Percentiles rank a stretch among this genome's conserved stretches.
Evolutionary conservation across 139 green algal species (phyloP).

Genomic region (Closterium sp.): DNA sequence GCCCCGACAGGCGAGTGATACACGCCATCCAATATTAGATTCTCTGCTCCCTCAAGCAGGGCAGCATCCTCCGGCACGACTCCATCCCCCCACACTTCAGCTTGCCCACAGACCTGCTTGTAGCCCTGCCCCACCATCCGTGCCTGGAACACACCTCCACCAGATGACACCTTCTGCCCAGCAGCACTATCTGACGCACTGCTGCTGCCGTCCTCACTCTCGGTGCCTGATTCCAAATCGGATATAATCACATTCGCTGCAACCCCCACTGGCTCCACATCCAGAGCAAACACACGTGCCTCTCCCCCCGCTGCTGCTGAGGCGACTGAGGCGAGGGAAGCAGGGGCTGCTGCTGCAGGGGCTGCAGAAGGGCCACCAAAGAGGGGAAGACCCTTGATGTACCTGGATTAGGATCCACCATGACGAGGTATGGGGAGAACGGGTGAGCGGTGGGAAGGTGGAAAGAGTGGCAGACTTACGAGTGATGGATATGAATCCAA

Average conservation of each 20-base stretch:
- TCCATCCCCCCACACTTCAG: conserved; percentile 54
- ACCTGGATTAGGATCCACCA: neutral
- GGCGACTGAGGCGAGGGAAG: neutral
- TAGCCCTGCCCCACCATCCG: conserved; percentile 48
- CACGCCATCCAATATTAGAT: conserved; percentile 48
- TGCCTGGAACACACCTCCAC: conserved; percentile 35
- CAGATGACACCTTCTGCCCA: conserved; percentile 3
- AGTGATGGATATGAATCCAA: neutral
- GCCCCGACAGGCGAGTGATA: conserved; percentile 56
- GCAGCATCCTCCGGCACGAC: conserved; percentile 52
- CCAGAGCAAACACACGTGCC: neutral
- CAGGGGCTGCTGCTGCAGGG: neutral
- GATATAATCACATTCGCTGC: too few species aligned
- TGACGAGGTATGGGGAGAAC: neutral
- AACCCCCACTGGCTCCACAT: neutral
- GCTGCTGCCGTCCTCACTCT: neutral
- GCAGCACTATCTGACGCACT: neutral
- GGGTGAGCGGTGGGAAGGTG: neutral
- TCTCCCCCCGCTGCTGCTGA: neutral
- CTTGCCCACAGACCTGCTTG: conserved; percentile 63
- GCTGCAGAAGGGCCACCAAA: neutral
- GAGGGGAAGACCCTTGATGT: neutral
- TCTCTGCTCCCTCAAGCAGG: conserved; percentile 39
- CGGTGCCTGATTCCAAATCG: neutral
- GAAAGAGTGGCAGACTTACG: neutral